These are phyloP conservation scores for Arabidopsis arenosa DNA, from an alignment of 345 rosid genomes.

Conservation along the genomic window DNA sequence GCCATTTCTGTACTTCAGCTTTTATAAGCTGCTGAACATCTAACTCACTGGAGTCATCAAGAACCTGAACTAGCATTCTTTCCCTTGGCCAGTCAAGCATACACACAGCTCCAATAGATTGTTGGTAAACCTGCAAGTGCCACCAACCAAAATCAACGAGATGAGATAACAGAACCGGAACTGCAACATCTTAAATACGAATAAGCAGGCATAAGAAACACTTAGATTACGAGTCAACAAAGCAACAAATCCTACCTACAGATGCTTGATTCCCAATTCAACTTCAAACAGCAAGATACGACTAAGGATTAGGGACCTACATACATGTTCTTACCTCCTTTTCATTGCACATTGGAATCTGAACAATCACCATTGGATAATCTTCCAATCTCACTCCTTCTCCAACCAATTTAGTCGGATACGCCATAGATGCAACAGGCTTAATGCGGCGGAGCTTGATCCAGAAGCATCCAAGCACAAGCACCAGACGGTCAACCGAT, in stretches of 20 bases:
- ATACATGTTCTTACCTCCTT: conserved; percentile 89
- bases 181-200: neutral
- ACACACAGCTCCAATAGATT: conserved; percentile 83
- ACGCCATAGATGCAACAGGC: conserved; percentile 60
- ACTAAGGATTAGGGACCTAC: conserved; percentile 51
- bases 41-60: conserved; percentile 85
- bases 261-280: conserved; percentile 15
- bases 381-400: conserved; percentile 52
- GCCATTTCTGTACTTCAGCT: conserved; percentile 93
- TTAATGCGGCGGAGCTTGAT: conserved; percentile 67
- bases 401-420: conserved; percentile 38
- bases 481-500: conserved; percentile 71
- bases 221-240: neutral
- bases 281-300: neutral
- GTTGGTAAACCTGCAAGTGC: conserved; percentile 70
- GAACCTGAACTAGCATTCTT: conserved; percentile 81
- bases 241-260: conserved; percentile 9
- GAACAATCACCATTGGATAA: conserved; percentile 90
- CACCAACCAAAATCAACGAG: conserved; percentile 6
- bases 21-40: conserved; percentile 79
- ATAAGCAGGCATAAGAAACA: conserved; percentile 1
- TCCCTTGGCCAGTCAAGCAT: conserved; percentile 91
- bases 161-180: neutral
- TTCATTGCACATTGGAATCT: conserved; percentile 99
- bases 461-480: conserved; percentile 82